A percentile compares a stretch with the other conserved stretches of the same genome.
Evolutionary conservation across 495 filamentous ascomycete species (phyloP).

Genomic region (Xylaria grammica): DNA sequence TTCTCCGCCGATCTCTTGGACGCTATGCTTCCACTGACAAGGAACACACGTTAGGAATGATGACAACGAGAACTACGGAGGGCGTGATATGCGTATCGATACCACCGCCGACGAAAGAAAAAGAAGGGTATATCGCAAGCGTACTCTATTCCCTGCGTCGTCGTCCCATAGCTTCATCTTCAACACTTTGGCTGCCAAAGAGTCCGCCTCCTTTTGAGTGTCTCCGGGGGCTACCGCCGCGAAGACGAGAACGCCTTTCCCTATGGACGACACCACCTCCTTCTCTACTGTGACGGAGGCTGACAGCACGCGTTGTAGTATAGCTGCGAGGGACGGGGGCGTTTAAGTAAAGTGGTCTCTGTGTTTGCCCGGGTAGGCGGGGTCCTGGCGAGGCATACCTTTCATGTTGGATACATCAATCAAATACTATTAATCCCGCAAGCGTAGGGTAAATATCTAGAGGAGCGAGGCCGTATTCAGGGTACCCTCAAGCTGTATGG

Average conservation of each 20-base stretch:
- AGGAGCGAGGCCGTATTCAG: too few relatives aligned
- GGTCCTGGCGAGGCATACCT: not conserved
- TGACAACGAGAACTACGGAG: not conserved
- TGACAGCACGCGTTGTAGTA: constrained; percentile 92
- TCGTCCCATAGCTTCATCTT: constrained; percentile 92
- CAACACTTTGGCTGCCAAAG: constrained; percentile 80
- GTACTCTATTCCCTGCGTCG: constrained; percentile 66
- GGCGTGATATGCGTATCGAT: not conserved
- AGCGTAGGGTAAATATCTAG: too few relatives aligned
- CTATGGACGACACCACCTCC: constrained; percentile 85
- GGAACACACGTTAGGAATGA: constrained; percentile 27
- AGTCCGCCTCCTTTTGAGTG: constrained; percentile 84
- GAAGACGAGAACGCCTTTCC: constrained; percentile 87
- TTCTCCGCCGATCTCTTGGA: constrained; percentile 86
- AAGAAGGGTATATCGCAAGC: constrained; percentile 26
- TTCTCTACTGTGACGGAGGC: constrained; percentile 98
- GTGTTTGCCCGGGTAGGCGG: not conserved
- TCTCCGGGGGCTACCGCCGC: constrained; percentile 91
- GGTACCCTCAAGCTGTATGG: too few relatives aligned
- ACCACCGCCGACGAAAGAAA: not conserved
- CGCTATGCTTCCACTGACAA: constrained; percentile 81
- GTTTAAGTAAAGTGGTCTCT: constrained; percentile 17
- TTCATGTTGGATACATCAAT: constrained; percentile 4
- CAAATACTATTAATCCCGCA: too few relatives aligned
- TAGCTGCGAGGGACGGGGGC: constrained; percentile 61